These are phyloP conservation scores for Eucalyptus pauciflora DNA, from an alignment of 345 rosid genomes.

Conservation along the genomic window DNA sequence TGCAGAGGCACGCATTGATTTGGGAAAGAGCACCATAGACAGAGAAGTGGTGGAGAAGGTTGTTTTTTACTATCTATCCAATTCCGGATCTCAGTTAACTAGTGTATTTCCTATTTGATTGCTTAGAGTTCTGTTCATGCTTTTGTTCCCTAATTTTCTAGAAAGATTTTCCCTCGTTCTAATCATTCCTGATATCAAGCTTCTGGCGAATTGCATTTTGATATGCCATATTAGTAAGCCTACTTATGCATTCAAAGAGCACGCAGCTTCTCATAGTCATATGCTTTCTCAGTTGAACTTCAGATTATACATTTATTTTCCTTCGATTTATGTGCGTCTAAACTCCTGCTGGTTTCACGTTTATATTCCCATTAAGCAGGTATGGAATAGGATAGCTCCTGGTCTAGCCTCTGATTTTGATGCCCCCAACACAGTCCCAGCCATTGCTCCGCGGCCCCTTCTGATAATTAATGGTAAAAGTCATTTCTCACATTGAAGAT, in stretches of 20 bases:
- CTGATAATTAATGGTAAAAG: slow-evolving; percentile 55
- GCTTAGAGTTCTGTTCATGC: neutral
- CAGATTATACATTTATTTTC: neutral
- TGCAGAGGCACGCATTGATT: slow-evolving; percentile 64
- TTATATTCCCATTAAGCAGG: slow-evolving; percentile 18
- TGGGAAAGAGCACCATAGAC: slow-evolving; percentile 56
- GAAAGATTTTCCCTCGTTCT: neutral
- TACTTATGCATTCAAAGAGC: neutral
- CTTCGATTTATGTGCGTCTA: neutral
- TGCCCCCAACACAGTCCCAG: slow-evolving; percentile 56
- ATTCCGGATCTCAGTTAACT: neutral
- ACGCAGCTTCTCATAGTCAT: neutral
- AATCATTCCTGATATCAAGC: neutral
- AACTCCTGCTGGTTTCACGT: neutral
- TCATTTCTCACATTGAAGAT: neutral
- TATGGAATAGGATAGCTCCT: slow-evolving; percentile 91
- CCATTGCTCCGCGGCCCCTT: slow-evolving; percentile 65
- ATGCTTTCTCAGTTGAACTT: neutral
- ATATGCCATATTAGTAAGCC: neutral
- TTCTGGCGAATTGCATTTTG: neutral
- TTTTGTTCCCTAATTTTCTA: neutral
- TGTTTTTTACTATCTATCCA: neutral
- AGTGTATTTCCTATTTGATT: neutral
- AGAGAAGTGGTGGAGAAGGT: slow-evolving; percentile 83
- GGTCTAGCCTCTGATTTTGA: slow-evolving; percentile 70